These are phyloP conservation scores for Saturnispora mendoncae DNA, from an alignment of 805 yeast species.

Conservation along the genomic window DNA sequence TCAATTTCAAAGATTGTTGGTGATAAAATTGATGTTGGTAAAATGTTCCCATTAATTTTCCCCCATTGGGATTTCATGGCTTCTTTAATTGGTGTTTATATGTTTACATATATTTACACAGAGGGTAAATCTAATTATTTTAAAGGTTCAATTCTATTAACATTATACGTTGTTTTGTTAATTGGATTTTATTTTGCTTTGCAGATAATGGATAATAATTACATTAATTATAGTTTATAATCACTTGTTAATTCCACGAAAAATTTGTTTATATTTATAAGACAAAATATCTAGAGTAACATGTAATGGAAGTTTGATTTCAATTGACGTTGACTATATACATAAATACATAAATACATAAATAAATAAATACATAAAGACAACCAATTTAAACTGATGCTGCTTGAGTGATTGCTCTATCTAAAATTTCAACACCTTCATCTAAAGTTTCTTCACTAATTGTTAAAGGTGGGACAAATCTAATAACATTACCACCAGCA, in stretches of 20 bases:
- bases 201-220: slow-evolving; percentile 24
- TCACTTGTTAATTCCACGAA: no score
- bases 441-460: slow-evolving; percentile 61
- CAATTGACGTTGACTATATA: no score
- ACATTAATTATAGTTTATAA: neutral
- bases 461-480: slow-evolving; percentile 89
- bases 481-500: slow-evolving; percentile 84
- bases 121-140: slow-evolving; percentile 96
- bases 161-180: slow-evolving; percentile 66
- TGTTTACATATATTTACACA: slow-evolving; percentile 89
- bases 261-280: no score
- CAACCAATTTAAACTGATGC: slow-evolving; percentile 11
- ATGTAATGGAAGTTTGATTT: no score
- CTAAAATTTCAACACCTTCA: slow-evolving; percentile 66
- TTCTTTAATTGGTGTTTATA: slow-evolving; percentile 70
- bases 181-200: slow-evolving; percentile 72
- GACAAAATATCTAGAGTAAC: no score
- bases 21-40: slow-evolving; percentile 13
- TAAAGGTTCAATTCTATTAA: slow-evolving; percentile 82
- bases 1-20: neutral
- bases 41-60: slow-evolving; percentile 73
- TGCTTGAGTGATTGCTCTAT: slow-evolving; percentile 41
- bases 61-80: slow-evolving; percentile 95
- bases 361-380: no score
- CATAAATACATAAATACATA: no score